phyloP scores from a whole-genome alignment of 306 rosid genomes.

The Psophocarpus tetragonolobus region DNA sequence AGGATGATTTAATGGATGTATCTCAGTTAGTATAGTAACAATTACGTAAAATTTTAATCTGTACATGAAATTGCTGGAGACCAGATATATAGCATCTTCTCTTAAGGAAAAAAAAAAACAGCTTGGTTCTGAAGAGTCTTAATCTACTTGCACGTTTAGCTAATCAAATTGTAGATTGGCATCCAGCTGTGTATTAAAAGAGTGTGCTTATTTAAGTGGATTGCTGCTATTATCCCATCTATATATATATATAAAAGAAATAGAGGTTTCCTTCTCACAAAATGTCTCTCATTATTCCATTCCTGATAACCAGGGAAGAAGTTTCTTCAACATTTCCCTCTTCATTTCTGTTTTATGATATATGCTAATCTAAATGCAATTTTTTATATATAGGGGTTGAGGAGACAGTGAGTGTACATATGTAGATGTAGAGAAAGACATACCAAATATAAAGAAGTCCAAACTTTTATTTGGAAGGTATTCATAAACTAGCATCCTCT shows the following conservation, averaged over 20 bases:
- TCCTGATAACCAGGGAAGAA: neutral
- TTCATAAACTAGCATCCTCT: conserved; percentile 48
- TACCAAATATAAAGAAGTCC: conserved; percentile 52
- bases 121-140: no score
- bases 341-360: neutral
- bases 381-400: neutral
- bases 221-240: no score
- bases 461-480: conserved; percentile 52
- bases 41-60: no score
- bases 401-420: neutral
- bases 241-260: neutral
- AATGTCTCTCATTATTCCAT: neutral
- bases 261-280: neutral
- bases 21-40: no score
- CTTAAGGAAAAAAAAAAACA: no score
- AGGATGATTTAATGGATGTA: no score
- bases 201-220: neutral
- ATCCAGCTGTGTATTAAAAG: neutral
- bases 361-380: neutral
- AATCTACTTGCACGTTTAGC: no score
- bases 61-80: no score
- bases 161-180: no score
- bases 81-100: no score
- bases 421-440: neutral
- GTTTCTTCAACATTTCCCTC: neutral